Evolutionary conservation across 1,284 basidiomycete genomes (phyloP).

Genomic region (Pseudozyma thailandica): DNA sequence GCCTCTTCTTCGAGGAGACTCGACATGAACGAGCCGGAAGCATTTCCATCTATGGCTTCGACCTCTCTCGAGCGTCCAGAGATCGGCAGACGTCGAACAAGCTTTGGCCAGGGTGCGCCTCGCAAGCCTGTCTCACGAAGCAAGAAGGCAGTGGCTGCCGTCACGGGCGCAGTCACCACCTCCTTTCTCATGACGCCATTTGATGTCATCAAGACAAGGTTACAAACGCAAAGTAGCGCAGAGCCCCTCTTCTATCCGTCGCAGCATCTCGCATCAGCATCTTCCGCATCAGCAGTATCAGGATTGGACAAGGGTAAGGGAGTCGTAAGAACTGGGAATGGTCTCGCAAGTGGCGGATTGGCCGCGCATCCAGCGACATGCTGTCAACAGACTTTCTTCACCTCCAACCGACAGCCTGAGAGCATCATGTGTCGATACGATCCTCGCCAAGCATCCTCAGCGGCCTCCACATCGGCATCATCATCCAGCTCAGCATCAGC

Average conservation of each 20-base stretch:
- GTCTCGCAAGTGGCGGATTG: constrained; percentile 13
- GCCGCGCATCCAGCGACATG: constrained; percentile 59
- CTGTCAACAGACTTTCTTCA: constrained; percentile 68
- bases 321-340: constrained; percentile 3
- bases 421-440: constrained; percentile 66
- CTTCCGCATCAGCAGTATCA: constrained; percentile 4
- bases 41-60: constrained; percentile 35
- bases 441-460: constrained; percentile 48
- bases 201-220: constrained; percentile 90
- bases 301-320: constrained; percentile 24
- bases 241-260: constrained; percentile 58
- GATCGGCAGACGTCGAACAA: constrained; percentile 8
- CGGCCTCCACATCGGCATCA: constrained; percentile 14
- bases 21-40: constrained; percentile 26
- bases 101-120: constrained; percentile 34
- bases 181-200: constrained; percentile 93
- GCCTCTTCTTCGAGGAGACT: constrained; percentile 13
- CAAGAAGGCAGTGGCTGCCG: constrained; percentile 80
- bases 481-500: constrained; percentile 4
- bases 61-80: constrained; percentile 36
- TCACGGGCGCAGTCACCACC: constrained; percentile 81
- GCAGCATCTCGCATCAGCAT: constrained; percentile 23
- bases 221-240: constrained; percentile 77
- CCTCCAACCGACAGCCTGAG: constrained; percentile 55
- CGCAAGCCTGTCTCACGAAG: constrained; percentile 71